These are phyloP conservation scores for Carex myosuroides DNA, from an alignment of 176 grass and related monocot genomes.

Conservation along the genomic window DNA sequence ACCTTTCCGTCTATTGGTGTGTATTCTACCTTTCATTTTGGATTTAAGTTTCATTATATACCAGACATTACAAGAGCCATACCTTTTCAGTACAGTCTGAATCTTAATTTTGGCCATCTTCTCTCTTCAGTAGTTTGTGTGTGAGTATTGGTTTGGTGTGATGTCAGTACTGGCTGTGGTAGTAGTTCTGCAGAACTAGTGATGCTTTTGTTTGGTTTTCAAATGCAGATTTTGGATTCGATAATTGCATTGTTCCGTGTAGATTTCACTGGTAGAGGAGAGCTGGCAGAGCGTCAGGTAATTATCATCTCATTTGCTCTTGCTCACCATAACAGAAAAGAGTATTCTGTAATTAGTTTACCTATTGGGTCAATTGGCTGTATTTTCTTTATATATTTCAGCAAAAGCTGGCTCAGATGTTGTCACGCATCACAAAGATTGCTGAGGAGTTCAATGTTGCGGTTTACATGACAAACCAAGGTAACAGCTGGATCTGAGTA, in stretches of 20 bases:
- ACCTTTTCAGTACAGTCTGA: not conserved
- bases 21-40: not conserved
- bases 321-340: not conserved
- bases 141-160: not conserved
- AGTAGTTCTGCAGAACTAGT: not conserved
- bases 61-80: not conserved
- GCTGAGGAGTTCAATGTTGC: slow-evolving; percentile 95
- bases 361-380: not conserved
- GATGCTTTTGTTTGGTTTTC: slow-evolving; percentile 6
- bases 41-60: not conserved
- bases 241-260: slow-evolving; percentile 75
- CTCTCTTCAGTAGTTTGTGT: not conserved
- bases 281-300: slow-evolving; percentile 82
- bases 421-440: slow-evolving; percentile 82
- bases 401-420: slow-evolving; percentile 95
- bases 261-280: slow-evolving; percentile 79
- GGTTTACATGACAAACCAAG: slow-evolving; percentile 96
- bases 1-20: slow-evolving; percentile 40
- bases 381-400: slow-evolving; percentile 24
- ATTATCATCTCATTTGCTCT: not conserved
- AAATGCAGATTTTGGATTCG: slow-evolving; percentile 77
- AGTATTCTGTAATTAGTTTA: not conserved
- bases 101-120: not conserved
- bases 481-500: slow-evolving; percentile 8
- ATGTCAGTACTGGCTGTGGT: not conserved